Percentiles rank a stretch among this genome's conserved stretches.
Evolutionary conservation across 345 rosid genomes (phyloP).

Genomic region (Mangifera indica): DNA sequence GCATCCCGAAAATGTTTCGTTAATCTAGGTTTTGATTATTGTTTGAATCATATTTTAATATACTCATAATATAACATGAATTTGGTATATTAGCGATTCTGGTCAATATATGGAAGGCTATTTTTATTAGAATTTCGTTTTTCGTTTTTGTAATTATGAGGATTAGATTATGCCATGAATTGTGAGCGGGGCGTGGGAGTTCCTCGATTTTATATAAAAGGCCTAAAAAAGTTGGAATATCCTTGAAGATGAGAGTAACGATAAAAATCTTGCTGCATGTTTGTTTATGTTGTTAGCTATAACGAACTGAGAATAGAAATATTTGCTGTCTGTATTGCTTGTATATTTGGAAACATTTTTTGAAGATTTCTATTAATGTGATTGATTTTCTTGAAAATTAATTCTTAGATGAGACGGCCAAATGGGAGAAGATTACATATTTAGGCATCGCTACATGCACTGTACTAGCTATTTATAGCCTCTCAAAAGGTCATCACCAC

Average conservation of each 20-base stretch:
- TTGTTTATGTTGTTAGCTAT: not conserved
- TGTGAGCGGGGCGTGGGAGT: no score
- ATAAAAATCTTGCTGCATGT: not conserved
- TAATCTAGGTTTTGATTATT: not conserved
- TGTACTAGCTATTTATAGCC: constrained; percentile 41
- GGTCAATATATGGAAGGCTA: not conserved
- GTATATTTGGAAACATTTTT: not conserved
- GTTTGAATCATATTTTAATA: not conserved
- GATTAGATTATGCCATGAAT: no score
- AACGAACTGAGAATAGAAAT: not conserved
- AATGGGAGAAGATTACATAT: constrained; percentile 94
- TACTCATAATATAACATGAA: not conserved
- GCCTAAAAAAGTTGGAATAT: not conserved
- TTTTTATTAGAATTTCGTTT: not conserved
- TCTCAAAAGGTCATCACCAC: constrained; percentile 93
- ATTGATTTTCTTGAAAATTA: constrained; percentile 1
- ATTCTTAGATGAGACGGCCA: constrained; percentile 64
- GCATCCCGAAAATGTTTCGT: not conserved
- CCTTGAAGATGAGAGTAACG: not conserved
- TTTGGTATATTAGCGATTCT: not conserved
- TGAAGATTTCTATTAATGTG: not conserved
- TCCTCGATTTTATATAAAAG: not conserved
- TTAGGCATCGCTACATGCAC: constrained; percentile 68
- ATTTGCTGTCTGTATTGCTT: no score
- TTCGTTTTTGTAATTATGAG: not conserved